Base-by-base conservation (phyloP, 164 flowering plant genomes). In the Nymphaea thermarum region DNA sequence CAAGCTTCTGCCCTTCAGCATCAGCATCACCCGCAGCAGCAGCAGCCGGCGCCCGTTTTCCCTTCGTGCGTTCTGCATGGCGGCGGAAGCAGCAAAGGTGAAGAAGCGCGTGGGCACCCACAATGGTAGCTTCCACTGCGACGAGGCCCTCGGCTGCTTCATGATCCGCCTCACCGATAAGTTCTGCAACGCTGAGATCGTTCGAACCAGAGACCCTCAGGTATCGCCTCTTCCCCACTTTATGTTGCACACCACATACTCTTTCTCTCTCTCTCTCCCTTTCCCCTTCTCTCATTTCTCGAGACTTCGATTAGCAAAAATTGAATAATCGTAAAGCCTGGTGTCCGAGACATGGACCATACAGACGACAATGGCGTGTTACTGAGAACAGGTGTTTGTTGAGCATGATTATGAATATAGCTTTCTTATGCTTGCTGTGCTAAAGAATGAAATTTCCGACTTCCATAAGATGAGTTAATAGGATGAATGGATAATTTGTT, bases 61-160 rank as follows among this genome's bases (percentile, higher is more conserved):
- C 11, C 55, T 6, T 12, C 55, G 55, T 47, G 55, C 55, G 55
- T 47, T 47, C 55, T 47, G 11, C 55, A 47, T 47, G 55, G 55
- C 6, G 55, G 12, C 6, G 55, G 12, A 47, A 47, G 55, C 0
- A 12, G 4, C 55, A 12, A 47, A 7, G 55, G 6, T 47, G 55
- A 61, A 11, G 11, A 91, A 89, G 83, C 83, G 87, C 43, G 84
- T 94, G 16, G 99, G 98, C 70, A 91, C 98, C 43, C 99, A 94
- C 87, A 86, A 90, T 61, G 99, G 99, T 2, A 90, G 90, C 85
- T 94, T 94, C 76, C 99, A 94, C 84, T 91, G 99, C 80, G 97
- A 91, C 73, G 99, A 91, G 75, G 98, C 99, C 41, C 96, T 94
- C 3, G 99, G 92, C 70, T 94, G 99, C 83, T 94, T 94, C 86